Evolutionary conservation across 2,329 filamentous ascomycete species (phyloP), one percentile per base, ranked within the genome.

Genomic region (Dothideomycetidae sp.): DNA sequence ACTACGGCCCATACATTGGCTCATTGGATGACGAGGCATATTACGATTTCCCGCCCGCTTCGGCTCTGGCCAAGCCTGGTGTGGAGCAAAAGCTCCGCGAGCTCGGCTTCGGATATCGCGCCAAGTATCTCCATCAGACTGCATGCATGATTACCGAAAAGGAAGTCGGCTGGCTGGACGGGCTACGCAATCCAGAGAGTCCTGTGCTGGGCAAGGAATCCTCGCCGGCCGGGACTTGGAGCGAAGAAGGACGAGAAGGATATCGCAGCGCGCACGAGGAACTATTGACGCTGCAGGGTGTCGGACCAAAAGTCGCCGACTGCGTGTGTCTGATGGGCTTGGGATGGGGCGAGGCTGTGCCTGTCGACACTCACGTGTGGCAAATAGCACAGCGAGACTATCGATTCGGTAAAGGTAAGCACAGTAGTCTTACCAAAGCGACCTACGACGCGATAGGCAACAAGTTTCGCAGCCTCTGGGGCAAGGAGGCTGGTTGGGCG

Each of bases 301-400:
- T 98, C 4, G 90, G 90, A 0, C 90, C 92, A 1, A 98, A 98
- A 57, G 90, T 98, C 1, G 81, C 90, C 4, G 92, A 98, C 55
- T 98, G 92, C 53, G 86, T 96, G 5, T 93, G 82, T 53, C 64
- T 98, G 13, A 94, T 98, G 81, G 92, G 92, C 0, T 62, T 98
- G 10, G 88, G 86, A 17, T 98, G 92, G 88, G 81, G 81, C 19
- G 88, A 96, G 59, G 78, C 86, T 2, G 86, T 98, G 1, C 90
- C 90, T 0, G 82, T 98, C 19, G 90, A 98, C 57, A 98, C 92
- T 1, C 92, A 98, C 59, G 84, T 98, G 10, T 96, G 86, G 88
- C 86, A 96, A 63, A 96, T 98, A 52, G 92, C 90, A 1, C 83
- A 92, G 56, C 71, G 90, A 37, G 90, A 98, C 57, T 98, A 98